phyloP scores from a whole-genome alignment of 2,329 filamentous ascomycete species.

The Trichoderma citrinoviride region DNA sequence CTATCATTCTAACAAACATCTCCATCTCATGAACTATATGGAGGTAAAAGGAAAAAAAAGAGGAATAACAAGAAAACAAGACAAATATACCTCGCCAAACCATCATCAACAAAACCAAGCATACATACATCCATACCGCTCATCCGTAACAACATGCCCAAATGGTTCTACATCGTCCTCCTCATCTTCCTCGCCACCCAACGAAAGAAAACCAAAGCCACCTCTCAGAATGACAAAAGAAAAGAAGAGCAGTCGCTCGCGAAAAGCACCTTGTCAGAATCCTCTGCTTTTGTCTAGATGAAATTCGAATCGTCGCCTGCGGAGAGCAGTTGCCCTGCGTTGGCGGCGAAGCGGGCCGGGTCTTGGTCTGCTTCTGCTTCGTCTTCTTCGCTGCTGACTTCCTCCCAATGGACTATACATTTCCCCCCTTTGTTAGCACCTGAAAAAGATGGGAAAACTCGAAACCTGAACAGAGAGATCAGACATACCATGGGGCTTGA shows the following conservation, averaged over 20 bases:
- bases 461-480: not conserved
- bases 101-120: not conserved
- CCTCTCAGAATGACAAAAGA: not conserved
- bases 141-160: not conserved
- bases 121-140: not conserved
- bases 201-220: not conserved
- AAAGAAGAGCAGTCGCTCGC: not conserved
- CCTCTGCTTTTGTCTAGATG: conserved; percentile 24
- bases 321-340: not conserved
- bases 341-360: not conserved
- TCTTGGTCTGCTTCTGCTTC: conserved; percentile 17
- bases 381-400: conserved; percentile 32
- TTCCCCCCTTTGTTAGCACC: not conserved
- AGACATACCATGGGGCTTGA: conserved; percentile 66
- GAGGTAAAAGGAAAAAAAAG: not conserved
- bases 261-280: not conserved
- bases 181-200: not conserved
- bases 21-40: not conserved
- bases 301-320: conserved; percentile 32
- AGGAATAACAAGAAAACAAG: not conserved
- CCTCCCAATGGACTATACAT: conserved; percentile 37
- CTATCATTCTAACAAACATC: conserved; percentile 14
- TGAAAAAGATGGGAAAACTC: too few species aligned
- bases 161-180: not conserved
- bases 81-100: too few species aligned